Conservation (phyloP, 805 yeast genomes). For the Saitoella complicata region DNA sequence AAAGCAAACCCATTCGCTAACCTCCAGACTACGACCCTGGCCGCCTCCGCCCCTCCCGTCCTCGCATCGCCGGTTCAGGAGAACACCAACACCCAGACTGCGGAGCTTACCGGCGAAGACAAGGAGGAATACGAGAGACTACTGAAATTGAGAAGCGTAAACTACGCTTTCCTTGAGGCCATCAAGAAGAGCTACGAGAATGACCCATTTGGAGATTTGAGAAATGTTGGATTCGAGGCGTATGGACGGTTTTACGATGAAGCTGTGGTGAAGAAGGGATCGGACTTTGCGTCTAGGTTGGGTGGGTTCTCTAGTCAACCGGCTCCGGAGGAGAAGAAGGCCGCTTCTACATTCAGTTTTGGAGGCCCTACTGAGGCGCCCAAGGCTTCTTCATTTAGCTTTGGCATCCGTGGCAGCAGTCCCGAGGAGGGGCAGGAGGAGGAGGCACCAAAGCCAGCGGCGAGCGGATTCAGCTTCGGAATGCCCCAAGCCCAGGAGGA, state of each 20-base stretch:
- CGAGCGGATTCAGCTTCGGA: background rate
- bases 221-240: background rate
- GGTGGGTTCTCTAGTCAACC: background rate
- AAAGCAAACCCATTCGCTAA: too few relatives aligned
- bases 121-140: too few relatives aligned
- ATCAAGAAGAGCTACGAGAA: conserved; percentile 1
- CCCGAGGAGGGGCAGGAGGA: background rate
- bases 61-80: too few relatives aligned
- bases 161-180: background rate
- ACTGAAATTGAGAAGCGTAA: background rate
- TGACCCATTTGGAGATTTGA: background rate
- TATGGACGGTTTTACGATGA: background rate
- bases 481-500: background rate
- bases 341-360: background rate
- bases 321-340: background rate
- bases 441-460: background rate
- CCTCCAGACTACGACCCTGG: too few relatives aligned
- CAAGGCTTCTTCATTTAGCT: background rate
- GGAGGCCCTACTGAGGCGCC: background rate
- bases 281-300: background rate
- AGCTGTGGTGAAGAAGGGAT: background rate
- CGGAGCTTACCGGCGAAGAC: too few relatives aligned
- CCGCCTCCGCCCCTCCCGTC: too few relatives aligned
- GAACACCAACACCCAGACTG: too few relatives aligned
- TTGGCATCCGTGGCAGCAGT: background rate